A percentile compares a stretch with the other conserved stretches of the same genome.
These are phyloP conservation scores for Abelmoschus esculentus DNA, from an alignment of 345 rosid genomes.

Conservation along the genomic window DNA sequence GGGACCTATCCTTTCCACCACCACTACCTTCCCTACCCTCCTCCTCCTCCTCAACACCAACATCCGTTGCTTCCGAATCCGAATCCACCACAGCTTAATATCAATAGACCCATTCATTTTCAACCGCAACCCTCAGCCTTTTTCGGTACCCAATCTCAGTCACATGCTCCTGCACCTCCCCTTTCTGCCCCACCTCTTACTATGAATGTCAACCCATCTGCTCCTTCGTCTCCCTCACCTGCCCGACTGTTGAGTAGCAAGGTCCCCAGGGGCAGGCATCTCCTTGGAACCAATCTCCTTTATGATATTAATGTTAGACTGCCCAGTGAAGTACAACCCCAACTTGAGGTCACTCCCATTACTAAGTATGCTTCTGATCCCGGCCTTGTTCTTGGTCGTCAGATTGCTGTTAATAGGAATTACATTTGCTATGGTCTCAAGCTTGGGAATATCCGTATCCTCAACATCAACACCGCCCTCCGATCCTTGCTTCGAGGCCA, in stretches of 20 bases:
- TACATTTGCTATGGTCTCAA: slow-evolving; percentile 77
- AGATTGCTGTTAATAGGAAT: slow-evolving; percentile 67
- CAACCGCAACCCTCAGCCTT: slow-evolving; percentile 4
- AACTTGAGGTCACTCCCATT: slow-evolving; percentile 71
- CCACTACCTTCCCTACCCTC: slow-evolving; percentile 16
- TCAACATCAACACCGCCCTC: slow-evolving; percentile 62
- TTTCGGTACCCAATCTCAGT: background rate
- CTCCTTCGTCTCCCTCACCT: slow-evolving; percentile 17
- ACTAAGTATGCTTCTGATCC: slow-evolving; percentile 70
- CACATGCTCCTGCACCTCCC: slow-evolving; percentile 10
- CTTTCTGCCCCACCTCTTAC: slow-evolving; percentile 20
- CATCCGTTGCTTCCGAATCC: slow-evolving; percentile 1
- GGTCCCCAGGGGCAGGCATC: slow-evolving; percentile 53
- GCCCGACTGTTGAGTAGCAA: slow-evolving; percentile 45
- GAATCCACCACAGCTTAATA: background rate
- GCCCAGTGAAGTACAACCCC: slow-evolving; percentile 61
- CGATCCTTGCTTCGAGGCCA: slow-evolving; percentile 71
- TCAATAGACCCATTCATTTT: slow-evolving; percentile 9
- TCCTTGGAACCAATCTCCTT: slow-evolving; percentile 35
- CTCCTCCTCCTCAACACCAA: slow-evolving; percentile 13
- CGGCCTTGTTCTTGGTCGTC: slow-evolving; percentile 57
- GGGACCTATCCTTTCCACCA: slow-evolving; percentile 17
- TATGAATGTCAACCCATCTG: background rate
- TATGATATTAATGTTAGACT: slow-evolving; percentile 55
- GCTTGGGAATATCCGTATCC: slow-evolving; percentile 64